Evolutionary conservation across 2,329 filamentous ascomycete species (phyloP).

Genomic region (Penicillium sp.): DNA sequence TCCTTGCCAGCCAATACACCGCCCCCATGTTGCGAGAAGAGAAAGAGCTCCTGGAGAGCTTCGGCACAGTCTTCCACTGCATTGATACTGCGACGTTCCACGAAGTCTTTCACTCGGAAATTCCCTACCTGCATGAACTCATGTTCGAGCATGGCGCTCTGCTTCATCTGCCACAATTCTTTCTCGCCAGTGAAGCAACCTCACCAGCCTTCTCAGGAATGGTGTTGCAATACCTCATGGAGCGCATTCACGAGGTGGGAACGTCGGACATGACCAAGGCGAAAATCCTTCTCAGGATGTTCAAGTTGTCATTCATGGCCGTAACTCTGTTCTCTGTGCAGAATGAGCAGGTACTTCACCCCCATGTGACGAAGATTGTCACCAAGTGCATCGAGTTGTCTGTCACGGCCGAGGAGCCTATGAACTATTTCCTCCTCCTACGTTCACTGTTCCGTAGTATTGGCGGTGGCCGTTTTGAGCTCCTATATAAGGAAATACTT

Average conservation of each 20-base stretch:
- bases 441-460: conserved; percentile 95
- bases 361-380: conserved; percentile 95
- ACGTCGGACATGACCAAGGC: conserved; percentile 90
- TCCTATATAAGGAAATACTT: conserved; percentile 96
- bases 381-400: conserved; percentile 96
- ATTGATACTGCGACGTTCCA: conserved; percentile 98
- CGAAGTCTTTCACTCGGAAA: conserved; percentile 97
- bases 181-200: conserved; percentile 97
- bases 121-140: conserved; percentile 94
- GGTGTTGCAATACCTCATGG: conserved; percentile 96
- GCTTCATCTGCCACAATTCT: conserved; percentile 95
- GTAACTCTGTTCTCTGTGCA: conserved; percentile 93
- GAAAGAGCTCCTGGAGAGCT: conserved; percentile 95
- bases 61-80: conserved; percentile 97
- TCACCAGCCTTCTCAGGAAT: conserved; percentile 98
- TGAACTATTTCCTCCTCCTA: conserved; percentile 96
- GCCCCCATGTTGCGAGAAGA: conserved; percentile 93
- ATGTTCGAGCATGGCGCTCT: conserved; percentile 96
- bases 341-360: conserved; percentile 93
- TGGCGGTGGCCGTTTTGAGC: conserved; percentile 94
- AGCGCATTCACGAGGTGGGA: conserved; percentile 91
- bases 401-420: conserved; percentile 92
- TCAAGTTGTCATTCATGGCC: conserved; percentile 99
- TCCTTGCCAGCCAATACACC: conserved; percentile 94
- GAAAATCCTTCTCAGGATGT: conserved; percentile 87